These are phyloP conservation scores for Tetrapisispora taiwanensis DNA, from an alignment of 805 yeast species.

Conservation along the genomic window DNA sequence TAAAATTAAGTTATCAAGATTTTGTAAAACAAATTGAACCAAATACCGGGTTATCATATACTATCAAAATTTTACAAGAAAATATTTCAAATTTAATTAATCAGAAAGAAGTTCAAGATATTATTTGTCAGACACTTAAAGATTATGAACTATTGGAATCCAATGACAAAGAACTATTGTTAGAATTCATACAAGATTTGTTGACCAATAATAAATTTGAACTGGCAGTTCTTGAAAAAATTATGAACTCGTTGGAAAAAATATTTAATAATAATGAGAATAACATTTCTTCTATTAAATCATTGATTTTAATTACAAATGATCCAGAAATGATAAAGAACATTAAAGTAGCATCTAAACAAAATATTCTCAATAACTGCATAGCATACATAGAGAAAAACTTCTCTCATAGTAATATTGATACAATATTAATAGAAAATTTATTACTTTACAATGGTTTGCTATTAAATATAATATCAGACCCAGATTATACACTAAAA, in stretches of 20 bases:
- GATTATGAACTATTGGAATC: not conserved
- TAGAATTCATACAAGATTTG: not conserved
- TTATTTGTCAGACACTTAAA: not conserved
- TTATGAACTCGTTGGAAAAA: not conserved
- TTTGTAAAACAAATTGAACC: slow-evolving; percentile 9
- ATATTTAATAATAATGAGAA: not conserved
- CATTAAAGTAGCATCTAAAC: not conserved
- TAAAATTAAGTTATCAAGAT: slow-evolving; percentile 15
- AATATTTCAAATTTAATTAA: not conserved
- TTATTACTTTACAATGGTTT: slow-evolving; percentile 13
- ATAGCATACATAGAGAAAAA: slow-evolving; percentile 4
- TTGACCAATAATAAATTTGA: not conserved
- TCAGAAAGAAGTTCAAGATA: not conserved
- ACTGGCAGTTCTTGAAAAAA: not conserved
- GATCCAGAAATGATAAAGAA: slow-evolving; percentile 1
- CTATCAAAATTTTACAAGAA: slow-evolving; percentile 6
- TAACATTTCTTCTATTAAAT: slow-evolving; percentile 8
- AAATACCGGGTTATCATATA: slow-evolving; percentile 8
- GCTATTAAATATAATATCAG: slow-evolving; percentile 7
- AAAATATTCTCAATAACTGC: slow-evolving; percentile 1
- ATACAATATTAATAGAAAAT: slow-evolving; percentile 6
- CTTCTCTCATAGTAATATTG: not conserved
- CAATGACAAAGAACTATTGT: not conserved
- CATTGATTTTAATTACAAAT: slow-evolving; percentile 19
- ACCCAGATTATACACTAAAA: not conserved